Base-by-base conservation (phyloP, 345 rosid species). In the Isatis tinctoria region DNA sequence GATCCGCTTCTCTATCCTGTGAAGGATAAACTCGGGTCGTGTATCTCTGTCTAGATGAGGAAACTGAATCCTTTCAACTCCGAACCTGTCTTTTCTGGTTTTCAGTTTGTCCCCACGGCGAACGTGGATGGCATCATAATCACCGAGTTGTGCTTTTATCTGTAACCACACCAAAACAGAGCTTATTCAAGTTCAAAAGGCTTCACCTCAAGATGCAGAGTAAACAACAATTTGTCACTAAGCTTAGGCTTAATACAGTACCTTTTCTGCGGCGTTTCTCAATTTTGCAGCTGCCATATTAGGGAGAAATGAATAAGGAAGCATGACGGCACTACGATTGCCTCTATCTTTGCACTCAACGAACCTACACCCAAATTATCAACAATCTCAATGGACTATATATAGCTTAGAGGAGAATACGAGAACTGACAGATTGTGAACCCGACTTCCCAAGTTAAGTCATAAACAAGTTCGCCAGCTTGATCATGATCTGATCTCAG, bases 21-120 rank as follows among this genome's bases (percentile, higher is more conserved):
- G 85, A 52, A 89, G 87, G 58, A 96, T 92, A 75, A 88, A 90
- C 67, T 92, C 94, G 0, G 98, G 87, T 16, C 81, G 91, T n/a
- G 99, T 96, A 67, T 92, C 98, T 82, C 97, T 86, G 69, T 92
- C 98, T 73, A 92, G 64, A 88, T 92, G 99, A 61, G 99, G 99
- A 81, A 88, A 92, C 28, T 92, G 79, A 77, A 72, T 89, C 83
- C 99, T 87, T 47, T 84, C 81, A 51, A 89, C 90, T 45, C 99
- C 99, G 47, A 80, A 75, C 60, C 96, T 79, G 75, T 96, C 99
- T 78, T 89, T 90, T 80, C 98, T 88, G 30, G 89, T 90, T 82
- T 90, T 92, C 64, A 96, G 76, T 81, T 81, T 90, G 80, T 96
- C 99, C 11, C 99, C 97, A 52, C 98, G 87, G 52, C 99, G 97